Conservation (phyloP, 192 early-diverging fungal species). For the Coemansia sp. region DNA sequence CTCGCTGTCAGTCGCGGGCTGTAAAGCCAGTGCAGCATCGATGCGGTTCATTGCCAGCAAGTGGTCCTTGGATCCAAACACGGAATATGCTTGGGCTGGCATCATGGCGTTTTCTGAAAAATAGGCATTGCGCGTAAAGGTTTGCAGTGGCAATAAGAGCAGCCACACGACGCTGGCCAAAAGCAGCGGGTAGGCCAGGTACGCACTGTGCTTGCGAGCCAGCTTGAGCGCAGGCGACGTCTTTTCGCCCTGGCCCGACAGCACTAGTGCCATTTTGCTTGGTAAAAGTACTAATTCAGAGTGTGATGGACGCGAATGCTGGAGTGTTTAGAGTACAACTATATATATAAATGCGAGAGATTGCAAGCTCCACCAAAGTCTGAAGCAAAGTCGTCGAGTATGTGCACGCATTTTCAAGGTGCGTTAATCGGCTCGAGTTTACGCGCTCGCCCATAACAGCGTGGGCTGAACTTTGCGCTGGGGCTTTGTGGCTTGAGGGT, state of each 20-base stretch:
- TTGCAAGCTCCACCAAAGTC: no score
- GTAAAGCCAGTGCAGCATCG: constrained; percentile 2
- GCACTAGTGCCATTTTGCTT: constrained; percentile 35
- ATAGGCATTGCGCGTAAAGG: constrained; percentile 63
- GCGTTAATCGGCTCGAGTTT: no score
- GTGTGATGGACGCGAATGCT: background rate
- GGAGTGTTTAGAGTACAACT: background rate
- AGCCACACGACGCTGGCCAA: constrained; percentile 60
- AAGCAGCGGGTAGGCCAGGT: constrained; percentile 56
- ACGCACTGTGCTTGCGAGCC: constrained; percentile 36
- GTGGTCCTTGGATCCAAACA: constrained; percentile 28
- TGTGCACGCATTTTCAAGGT: no score
- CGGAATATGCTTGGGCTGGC: constrained; percentile 57
- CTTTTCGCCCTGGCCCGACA: constrained; percentile 49
- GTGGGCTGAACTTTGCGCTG: no score
- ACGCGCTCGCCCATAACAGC: no score
- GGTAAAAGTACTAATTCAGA: background rate
- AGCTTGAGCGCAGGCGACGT: constrained; percentile 27
- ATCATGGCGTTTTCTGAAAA: constrained; percentile 76
- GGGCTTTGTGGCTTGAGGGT: no score
- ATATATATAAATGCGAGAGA: constrained; percentile 2
- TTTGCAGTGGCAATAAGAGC: constrained; percentile 57
- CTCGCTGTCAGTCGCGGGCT: background rate
- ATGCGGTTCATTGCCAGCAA: constrained; percentile 19
- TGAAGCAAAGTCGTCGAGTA: no score